Evolutionary conservation across 163 green algal genomes (phyloP), one percentile per base, ranked within the genome.

Genomic region (Scenedesmus sp.): DNA sequence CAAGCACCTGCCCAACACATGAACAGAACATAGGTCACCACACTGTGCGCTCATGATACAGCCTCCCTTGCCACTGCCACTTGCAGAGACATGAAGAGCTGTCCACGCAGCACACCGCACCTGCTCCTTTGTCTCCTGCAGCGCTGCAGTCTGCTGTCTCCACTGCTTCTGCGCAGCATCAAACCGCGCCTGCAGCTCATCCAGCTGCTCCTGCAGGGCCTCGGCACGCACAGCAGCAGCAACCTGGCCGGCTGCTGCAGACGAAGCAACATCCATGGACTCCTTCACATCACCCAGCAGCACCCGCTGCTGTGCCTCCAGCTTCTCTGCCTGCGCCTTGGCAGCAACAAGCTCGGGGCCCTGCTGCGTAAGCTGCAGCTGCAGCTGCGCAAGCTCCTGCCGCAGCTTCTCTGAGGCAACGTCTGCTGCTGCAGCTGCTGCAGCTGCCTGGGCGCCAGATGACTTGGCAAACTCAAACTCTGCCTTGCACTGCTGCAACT

Each of bases 271-370:
- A 37, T 70, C 73, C 26, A 85, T 70, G 12, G 46, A 20, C 70
- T 90, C 85, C 15, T 83, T 73, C 18, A 85, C 22, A 40, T 90
- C 85, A 44, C 43, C 72, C 70, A 90, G 53, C 70, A 90, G 42
- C 46, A 90, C 85, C 18, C 33, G 26, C 65, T 84, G 65, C 85
- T 90, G 85, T 18, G 85, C 72, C 40, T 90, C 65, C 12, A 90
- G 49, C 85, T 85, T 85, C 70, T 78, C 37, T 22, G 44, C 44
- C n/a, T 90, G 65, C 5, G 33, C 51, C 46, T 24, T 70, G 0
- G 70, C 85, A 26, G 70, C 85, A 30, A 46, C 78, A 53, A 85
- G 46, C 72, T 90, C 65, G 2, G 82, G 82, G 37, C 40, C 33
- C 43, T 84, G 78, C 43, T 84, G 42, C 22, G 61, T 24, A n/a